phyloP scores from a whole-genome alignment of 2,329 filamentous ascomycete genomes.

The Colletotrichum melonis region DNA sequence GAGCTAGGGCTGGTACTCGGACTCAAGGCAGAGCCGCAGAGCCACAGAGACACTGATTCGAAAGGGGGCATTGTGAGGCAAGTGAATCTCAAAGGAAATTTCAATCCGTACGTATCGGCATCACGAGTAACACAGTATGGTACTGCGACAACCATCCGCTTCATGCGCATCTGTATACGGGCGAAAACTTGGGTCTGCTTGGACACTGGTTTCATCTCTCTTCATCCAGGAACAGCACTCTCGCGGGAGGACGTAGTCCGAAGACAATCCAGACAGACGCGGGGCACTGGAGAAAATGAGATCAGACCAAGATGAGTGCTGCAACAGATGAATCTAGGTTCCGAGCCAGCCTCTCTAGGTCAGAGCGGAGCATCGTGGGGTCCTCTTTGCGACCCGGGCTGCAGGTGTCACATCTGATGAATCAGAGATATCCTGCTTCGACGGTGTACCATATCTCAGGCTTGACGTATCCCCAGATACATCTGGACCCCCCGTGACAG shows the following conservation, averaged over 20 bases:
- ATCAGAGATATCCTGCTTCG: background rate
- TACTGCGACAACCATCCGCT: background rate
- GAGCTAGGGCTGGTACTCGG: too few species aligned
- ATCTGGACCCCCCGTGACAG: background rate
- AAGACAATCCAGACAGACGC: background rate
- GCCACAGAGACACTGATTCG: too few species aligned
- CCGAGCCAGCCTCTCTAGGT: background rate
- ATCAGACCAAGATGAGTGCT: background rate
- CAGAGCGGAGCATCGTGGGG: constrained; percentile 13
- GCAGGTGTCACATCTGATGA: constrained; percentile 13
- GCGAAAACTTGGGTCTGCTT: background rate
- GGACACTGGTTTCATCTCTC: background rate
- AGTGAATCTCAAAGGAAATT: too few species aligned
- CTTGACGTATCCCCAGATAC: background rate
- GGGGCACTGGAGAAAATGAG: background rate
- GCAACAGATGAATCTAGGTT: background rate
- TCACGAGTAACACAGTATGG: background rate
- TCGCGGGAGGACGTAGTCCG: background rate
- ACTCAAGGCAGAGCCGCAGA: too few species aligned
- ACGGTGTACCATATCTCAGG: background rate
- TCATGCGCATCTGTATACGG: background rate
- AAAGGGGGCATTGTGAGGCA: too few species aligned
- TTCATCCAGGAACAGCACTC: background rate
- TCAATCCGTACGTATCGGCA: background rate
- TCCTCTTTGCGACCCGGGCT: constrained; percentile 10